These are phyloP conservation scores for Pleurotus eryngii DNA, from an alignment of 768 basidiomycete species.

Conservation along the genomic window DNA sequence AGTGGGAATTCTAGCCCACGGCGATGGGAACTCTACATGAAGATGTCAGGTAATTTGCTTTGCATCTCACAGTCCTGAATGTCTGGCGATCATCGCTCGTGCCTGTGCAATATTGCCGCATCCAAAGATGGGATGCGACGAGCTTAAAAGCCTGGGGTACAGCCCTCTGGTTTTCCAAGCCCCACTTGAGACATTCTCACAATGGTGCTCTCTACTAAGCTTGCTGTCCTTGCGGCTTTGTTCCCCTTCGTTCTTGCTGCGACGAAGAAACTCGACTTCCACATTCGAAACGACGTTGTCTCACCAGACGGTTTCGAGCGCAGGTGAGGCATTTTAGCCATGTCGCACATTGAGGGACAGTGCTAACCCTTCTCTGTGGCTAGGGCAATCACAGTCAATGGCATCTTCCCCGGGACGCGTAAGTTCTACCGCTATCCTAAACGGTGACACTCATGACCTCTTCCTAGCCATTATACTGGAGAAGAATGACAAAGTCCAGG, in stretches of 20 bases:
- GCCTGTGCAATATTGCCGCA: slow-evolving; percentile 3
- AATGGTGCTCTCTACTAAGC: slow-evolving; percentile 11
- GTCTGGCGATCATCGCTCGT: slow-evolving; percentile 2
- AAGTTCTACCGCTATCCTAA: not conserved
- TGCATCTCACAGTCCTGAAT: slow-evolving; percentile 1
- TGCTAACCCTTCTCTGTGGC: not conserved
- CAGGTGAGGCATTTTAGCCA: slow-evolving; percentile 7
- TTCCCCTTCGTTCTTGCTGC: slow-evolving; percentile 13
- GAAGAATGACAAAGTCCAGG: slow-evolving; percentile 24
- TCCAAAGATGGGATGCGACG: not conserved
- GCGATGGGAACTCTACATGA: not conserved
- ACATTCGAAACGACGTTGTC: slow-evolving; percentile 17
- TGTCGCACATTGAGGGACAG: not conserved
- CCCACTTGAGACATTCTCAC: slow-evolving; percentile 4
- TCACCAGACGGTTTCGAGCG: slow-evolving; percentile 21
- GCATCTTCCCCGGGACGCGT: slow-evolving; percentile 22
- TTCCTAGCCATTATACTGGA: slow-evolving; percentile 13
- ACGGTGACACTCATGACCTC: not conserved
- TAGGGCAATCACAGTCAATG: slow-evolving; percentile 25
- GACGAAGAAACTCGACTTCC: slow-evolving; percentile 11
- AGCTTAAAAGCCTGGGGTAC: not conserved
- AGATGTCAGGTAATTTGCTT: not conserved
- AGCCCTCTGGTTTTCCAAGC: not conserved
- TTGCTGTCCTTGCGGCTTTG: slow-evolving; percentile 7
- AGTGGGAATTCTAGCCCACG: not conserved